A percentile compares a stretch with the other conserved stretches of the same genome.
Evolutionary conservation across 1,284 basidiomycete species (phyloP).

Genomic region (Macrocystidia cucumis): DNA sequence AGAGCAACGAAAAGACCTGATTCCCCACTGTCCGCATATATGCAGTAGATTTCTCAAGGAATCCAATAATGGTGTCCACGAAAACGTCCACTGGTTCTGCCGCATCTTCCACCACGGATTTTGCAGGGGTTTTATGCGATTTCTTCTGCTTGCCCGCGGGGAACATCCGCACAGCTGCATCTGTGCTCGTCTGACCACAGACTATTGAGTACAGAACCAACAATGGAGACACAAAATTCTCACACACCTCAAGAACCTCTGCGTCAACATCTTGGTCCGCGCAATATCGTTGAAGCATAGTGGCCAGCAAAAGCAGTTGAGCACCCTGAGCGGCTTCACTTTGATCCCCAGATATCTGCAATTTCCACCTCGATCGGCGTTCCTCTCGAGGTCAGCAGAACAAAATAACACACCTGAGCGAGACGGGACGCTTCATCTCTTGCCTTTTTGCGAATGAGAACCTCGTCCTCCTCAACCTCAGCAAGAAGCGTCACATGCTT

Average conservation of each 20-base stretch:
- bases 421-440: conserved; percentile 33
- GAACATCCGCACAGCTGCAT: conserved; percentile 46
- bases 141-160: conserved; percentile 38
- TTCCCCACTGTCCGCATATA: conserved; percentile 81
- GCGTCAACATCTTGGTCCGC: conserved; percentile 37
- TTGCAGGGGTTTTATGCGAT: conserved; percentile 18
- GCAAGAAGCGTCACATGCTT: conserved; percentile 61
- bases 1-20: conserved; percentile 75
- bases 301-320: conserved; percentile 64
- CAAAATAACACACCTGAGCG: conserved; percentile 41
- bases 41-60: conserved; percentile 79
- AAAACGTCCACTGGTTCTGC: conserved; percentile 74
- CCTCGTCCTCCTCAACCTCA: conserved; percentile 54
- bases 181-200: conserved; percentile 39
- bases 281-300: conserved; percentile 67
- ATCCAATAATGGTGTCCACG: conserved; percentile 83
- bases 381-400: background rate
- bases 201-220: conserved; percentile 7
- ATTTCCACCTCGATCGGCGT: conserved; percentile 1
- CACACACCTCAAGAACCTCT: conserved; percentile 66
- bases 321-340: conserved; percentile 56
- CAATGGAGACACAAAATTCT: conserved; percentile 9
- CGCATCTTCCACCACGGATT: conserved; percentile 15
- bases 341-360: conserved; percentile 37
- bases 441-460: conserved; percentile 37